Evolutionary conservation across 345 rosid genomes (phyloP), one percentile per base, ranked within the genome.

Genomic region (Brassica incana): DNA sequence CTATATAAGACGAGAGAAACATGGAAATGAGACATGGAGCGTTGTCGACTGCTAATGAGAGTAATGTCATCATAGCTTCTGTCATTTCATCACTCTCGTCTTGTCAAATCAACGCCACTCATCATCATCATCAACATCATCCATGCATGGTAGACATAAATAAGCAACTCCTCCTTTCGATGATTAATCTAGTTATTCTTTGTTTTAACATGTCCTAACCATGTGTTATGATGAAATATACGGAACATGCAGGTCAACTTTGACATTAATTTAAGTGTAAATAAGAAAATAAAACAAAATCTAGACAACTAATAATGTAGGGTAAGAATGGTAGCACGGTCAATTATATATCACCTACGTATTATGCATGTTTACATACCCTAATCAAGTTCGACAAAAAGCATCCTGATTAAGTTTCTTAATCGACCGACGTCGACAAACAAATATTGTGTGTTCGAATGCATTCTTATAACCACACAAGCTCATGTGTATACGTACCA

Each of bases 1-100:
- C 1, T 10, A 71, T 33, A 33, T 10, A 72, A 67, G 68, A 73
- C 60, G 77, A 78, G 77, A 45, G 73, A 73, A 73, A 79, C 82
- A 79, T 72, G 68, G 77, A 78, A 72, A 67, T 58, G 77, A 78
- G 77, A 78, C 82, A 72, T 65, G 73, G 77, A 73, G 73, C 64
- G 82, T 56, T 73, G 82, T 79, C 69, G 67, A 73, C 77, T 78
- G 52, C 71, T 71, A 65, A 72, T 66, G 14, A 72, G 72, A 72
- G 32, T 20, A 8, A 72, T 52, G 81, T 27, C 66, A 66, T 67
- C 69, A 60, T 79, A 67, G 82, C 74, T 66, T 79, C 73, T 72
- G 77, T 72, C 81, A 61, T 48, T 61, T 69, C 63, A 60, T 59
- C 50, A 14, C n/a, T 35, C 67, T 32, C 64, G 78, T 73, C 74